phyloP scores from a whole-genome alignment of 2,329 filamentous ascomycete species.

The Botrytis fabae region DNA sequence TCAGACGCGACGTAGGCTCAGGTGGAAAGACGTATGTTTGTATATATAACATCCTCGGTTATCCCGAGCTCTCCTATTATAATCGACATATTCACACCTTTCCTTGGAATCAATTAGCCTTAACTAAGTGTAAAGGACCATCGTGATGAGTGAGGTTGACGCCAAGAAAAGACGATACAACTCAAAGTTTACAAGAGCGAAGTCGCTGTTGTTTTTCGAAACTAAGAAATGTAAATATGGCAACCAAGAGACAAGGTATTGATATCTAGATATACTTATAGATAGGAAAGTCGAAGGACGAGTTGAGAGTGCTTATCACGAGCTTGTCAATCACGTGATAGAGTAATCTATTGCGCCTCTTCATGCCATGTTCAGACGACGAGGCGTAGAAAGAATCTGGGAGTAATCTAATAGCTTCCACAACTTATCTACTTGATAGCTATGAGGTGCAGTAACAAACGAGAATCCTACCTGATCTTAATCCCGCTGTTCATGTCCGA shows the following conservation, averaged over 20 bases:
- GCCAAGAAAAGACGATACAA: not conserved
- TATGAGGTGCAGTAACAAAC: not conserved
- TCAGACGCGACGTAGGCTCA: not conserved
- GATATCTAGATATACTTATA: not conserved
- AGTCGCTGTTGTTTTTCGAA: not conserved
- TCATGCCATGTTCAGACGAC: not conserved
- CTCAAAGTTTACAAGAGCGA: not conserved
- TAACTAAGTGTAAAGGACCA: not conserved
- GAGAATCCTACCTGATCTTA: not conserved
- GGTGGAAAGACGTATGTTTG: not conserved
- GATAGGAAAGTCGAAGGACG: not conserved
- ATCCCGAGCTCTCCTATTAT: not conserved
- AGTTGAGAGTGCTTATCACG: not conserved
- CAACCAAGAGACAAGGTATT: not conserved
- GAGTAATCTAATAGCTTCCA: not conserved
- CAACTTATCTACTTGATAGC: not conserved
- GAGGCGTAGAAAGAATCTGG: not conserved
- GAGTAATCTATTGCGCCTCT: rapidly evolving
- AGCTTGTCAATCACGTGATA: not conserved
- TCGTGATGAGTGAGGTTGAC: not conserved
- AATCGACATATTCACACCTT: not conserved
- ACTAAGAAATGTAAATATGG: not conserved
- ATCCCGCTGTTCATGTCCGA: not conserved
- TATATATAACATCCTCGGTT: not conserved
- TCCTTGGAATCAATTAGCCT: not conserved